Conservation (phyloP, 768 basidiomycete genomes). For the Russula griseocarnosa region DNA sequence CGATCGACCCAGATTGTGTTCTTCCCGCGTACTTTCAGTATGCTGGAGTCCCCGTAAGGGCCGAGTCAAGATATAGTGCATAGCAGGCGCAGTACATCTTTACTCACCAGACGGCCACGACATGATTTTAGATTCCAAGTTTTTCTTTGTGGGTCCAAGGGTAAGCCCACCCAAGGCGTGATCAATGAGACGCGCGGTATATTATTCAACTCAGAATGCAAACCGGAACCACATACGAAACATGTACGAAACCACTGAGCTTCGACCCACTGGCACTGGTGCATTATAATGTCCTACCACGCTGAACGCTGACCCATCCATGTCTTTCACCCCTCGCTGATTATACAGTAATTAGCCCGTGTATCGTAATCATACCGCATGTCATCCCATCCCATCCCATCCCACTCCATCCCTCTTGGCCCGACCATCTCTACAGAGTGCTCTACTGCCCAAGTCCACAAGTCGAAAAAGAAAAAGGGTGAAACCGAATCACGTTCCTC, state of each 20-base stretch:
- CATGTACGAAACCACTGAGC: not conserved
- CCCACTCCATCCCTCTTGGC: not conserved
- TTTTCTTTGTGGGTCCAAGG: no score
- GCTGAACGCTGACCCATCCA: not conserved
- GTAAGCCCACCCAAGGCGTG: no score
- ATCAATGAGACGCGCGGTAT: constrained; percentile 1
- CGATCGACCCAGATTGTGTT: no score
- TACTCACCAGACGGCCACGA: no score
- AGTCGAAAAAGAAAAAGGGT: constrained; percentile 5
- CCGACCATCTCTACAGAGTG: not conserved
- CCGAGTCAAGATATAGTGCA: no score
- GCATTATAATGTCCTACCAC: not conserved
- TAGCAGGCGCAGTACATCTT: no score
- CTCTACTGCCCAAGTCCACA: constrained; percentile 17
- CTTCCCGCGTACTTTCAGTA: no score
- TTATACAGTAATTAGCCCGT: constrained; percentile 22
- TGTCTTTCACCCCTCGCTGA: not conserved
- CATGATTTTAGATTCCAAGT: no score
- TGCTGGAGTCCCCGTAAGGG: no score
- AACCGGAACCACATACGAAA: not conserved
- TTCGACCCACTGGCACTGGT: not conserved
- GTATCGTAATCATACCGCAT: constrained; percentile 15
- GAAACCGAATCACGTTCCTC: not conserved
- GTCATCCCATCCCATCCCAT: constrained; percentile 10
- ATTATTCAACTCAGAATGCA: constrained; percentile 4